A percentile compares a stretch with the other conserved stretches of the same genome.
These are phyloP conservation scores for Camelina neglecta DNA, from an alignment of 345 rosid species.

Conservation along the genomic window DNA sequence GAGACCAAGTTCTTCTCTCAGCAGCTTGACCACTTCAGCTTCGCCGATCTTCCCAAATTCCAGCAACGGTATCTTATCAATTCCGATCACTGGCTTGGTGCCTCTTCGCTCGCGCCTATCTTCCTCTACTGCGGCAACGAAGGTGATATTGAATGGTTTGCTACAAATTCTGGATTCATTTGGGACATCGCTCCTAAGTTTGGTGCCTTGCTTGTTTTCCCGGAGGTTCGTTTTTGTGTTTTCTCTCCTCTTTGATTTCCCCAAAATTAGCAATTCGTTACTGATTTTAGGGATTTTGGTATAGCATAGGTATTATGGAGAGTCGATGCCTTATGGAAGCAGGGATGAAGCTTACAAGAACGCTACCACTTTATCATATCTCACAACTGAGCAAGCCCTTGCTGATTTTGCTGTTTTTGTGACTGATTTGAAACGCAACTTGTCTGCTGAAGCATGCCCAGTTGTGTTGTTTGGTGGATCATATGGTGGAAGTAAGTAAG, in stretches of 20 bases:
- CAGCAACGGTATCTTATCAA: conserved; percentile 70
- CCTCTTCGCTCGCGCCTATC: conserved; percentile 65
- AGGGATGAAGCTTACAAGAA: conserved; percentile 71
- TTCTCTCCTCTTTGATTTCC: conserved; percentile 4
- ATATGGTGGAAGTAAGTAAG: conserved; percentile 88
- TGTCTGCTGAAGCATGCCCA: conserved; percentile 83
- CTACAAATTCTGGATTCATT: conserved; percentile 70
- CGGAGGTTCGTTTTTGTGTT: conserved; percentile 55
- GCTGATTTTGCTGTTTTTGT: conserved; percentile 83
- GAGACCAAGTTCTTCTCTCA: conserved; percentile 68
- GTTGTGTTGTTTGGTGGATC: conserved; percentile 96
- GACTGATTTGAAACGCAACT: conserved; percentile 72
- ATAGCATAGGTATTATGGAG: conserved; percentile 88
- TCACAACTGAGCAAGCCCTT: conserved; percentile 93
- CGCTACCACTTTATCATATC: conserved; percentile 65
- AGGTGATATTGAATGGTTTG: conserved; percentile 89
- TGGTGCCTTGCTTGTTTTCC: conserved; percentile 82
- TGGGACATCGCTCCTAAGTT: conserved; percentile 85
- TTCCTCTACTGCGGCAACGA: conserved; percentile 90
- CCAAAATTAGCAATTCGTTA: neutral
- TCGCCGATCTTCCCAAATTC: conserved; percentile 63
- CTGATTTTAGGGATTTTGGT: conserved; percentile 31
- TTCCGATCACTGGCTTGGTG: conserved; percentile 70
- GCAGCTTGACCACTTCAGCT: conserved; percentile 82
- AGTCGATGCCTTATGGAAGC: conserved; percentile 76